Percentiles rank a stretch among this genome's conserved stretches.
Conservation (phyloP, 768 basidiomycete genomes). For the Boletus subparvulus region DNA sequence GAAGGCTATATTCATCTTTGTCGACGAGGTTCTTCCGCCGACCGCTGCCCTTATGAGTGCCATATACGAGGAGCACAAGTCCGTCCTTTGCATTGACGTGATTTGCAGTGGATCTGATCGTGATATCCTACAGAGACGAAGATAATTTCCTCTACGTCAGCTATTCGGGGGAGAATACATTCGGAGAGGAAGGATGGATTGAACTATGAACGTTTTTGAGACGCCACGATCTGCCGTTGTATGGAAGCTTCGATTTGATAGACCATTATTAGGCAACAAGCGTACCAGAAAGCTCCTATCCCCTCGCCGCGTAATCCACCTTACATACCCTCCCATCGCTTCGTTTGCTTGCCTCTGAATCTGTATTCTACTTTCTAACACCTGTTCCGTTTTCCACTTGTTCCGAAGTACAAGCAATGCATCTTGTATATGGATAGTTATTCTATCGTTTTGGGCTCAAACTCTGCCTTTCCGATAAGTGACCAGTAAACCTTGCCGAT, state of each 20-base stretch:
- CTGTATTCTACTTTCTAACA: conserved; percentile 29
- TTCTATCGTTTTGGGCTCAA: background rate
- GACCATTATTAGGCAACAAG: conserved; percentile 29
- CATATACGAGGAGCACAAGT: conserved; percentile 99
- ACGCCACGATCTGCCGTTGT: conserved; percentile 23
- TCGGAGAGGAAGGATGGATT: conserved; percentile 50
- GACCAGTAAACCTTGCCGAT: background rate
- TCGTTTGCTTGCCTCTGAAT: conserved; percentile 20
- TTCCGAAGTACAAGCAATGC: conserved; percentile 18
- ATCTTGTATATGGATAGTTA: conserved; percentile 22
- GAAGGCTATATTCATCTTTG: conserved; percentile 99
- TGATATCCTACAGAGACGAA: conserved; percentile 70
- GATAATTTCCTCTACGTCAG: conserved; percentile 99
- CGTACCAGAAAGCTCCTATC: conserved; percentile 17
- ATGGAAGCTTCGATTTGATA: conserved; percentile 25
- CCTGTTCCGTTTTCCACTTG: conserved; percentile 2
- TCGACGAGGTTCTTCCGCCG: conserved; percentile 97
- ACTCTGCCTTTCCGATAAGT: background rate
- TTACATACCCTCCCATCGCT: conserved; percentile 26
- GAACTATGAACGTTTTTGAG: conserved; percentile 30
- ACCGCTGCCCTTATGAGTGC: conserved; percentile 98
- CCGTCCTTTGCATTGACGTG: conserved; percentile 33
- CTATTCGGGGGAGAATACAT: conserved; percentile 98
- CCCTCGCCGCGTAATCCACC: conserved; percentile 16
- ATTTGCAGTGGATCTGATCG: conserved; percentile 27